Conservation (phyloP, 2,329 filamentous ascomycete species). For the Botrytis aclada region DNA sequence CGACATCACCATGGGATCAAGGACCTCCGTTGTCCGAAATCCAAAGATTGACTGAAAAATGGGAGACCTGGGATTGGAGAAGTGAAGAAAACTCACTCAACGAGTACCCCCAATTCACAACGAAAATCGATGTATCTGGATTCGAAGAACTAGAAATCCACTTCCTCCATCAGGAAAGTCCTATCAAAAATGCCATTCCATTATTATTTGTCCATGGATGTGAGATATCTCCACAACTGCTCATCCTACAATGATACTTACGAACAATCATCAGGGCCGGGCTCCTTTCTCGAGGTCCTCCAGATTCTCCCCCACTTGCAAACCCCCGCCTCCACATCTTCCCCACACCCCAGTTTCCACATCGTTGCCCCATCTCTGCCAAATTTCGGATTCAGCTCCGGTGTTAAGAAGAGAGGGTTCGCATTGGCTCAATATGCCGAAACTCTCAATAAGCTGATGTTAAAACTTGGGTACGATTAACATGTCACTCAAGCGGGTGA, state of each 20-base stretch:
- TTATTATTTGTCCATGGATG: conserved; percentile 59
- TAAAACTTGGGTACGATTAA: conserved; percentile 56
- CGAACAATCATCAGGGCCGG: conserved; percentile 49
- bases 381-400: not conserved
- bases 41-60: not conserved
- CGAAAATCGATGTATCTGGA: conserved; percentile 49
- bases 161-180: conserved; percentile 54
- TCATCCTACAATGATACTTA: not conserved
- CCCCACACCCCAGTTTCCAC: not conserved
- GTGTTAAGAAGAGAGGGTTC: not conserved
- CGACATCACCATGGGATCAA: not conserved
- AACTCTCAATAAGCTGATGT: conserved; percentile 60
- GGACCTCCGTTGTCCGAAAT: conserved; percentile 10
- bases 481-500: conserved; percentile 63
- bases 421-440: not conserved
- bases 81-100: conserved; percentile 27
- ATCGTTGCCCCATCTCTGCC: not conserved
- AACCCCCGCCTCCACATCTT: not conserved
- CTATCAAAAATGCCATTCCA: conserved; percentile 54
- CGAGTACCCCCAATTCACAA: conserved; percentile 33
- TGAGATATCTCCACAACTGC: not conserved
- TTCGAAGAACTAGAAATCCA: conserved; percentile 61
- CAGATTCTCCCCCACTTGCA: not conserved
- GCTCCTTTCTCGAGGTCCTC: conserved; percentile 62
- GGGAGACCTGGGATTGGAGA: conserved; percentile 5